Percentiles rank a stretch among this genome's conserved stretches.
Conservation (phyloP, 441 rosid genomes). For the Arabidopsis lyrata region DNA sequence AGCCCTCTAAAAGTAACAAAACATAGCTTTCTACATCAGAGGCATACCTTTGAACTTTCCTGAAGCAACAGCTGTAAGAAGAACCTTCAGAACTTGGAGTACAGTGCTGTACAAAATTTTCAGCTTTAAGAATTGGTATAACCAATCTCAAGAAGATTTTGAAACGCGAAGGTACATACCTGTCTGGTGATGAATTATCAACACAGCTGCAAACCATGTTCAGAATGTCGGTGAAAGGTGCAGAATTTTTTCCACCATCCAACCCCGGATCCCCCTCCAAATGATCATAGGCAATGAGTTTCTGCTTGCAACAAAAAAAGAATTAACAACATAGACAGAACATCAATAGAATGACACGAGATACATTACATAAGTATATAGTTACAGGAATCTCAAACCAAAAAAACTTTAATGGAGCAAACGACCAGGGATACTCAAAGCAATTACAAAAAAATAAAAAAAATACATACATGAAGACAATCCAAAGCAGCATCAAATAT, state of each 20-base stretch:
- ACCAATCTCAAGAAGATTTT: slow-evolving; percentile 33
- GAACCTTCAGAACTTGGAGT: slow-evolving; percentile 95
- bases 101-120: slow-evolving; percentile 73
- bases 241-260: slow-evolving; percentile 86
- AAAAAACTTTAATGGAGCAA: background rate
- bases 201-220: slow-evolving; percentile 93
- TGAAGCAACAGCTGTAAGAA: slow-evolving; percentile 97
- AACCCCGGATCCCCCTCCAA: slow-evolving; percentile 99
- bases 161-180: slow-evolving; percentile 55
- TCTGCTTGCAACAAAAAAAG: slow-evolving; percentile 61
- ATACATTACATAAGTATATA: slow-evolving; percentile 8
- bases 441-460: background rate
- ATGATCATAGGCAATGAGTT: slow-evolving; percentile 98
- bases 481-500: slow-evolving; percentile 95
- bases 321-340: slow-evolving; percentile 24
- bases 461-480: slow-evolving; percentile 91
- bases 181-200: slow-evolving; percentile 97
- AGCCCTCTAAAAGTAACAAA: slow-evolving; percentile 27
- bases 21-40: slow-evolving; percentile 30
- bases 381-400: background rate
- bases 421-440: slow-evolving; percentile 25
- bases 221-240: slow-evolving; percentile 89
- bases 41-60: slow-evolving; percentile 88
- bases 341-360: slow-evolving; percentile 17
- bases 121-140: slow-evolving; percentile 42